phyloP scores from a whole-genome alignment of 2,329 filamentous ascomycete genomes.

The Colletotrichum liriopes region DNA sequence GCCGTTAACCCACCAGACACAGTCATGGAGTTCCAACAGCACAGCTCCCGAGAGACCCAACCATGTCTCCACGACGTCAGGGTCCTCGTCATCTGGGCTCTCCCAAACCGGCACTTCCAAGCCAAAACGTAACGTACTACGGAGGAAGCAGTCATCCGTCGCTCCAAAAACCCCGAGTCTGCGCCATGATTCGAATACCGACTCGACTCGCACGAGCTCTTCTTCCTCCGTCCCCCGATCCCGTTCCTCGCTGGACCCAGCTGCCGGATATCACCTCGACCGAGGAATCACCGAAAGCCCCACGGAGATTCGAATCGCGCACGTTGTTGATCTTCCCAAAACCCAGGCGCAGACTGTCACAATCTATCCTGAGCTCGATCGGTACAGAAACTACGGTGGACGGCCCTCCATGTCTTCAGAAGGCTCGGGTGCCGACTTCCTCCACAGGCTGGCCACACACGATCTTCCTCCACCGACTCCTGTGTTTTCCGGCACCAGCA shows the following conservation, averaged over 20 bases:
- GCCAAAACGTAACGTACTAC: slow-evolving; percentile 60
- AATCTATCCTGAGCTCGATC: slow-evolving; percentile 74
- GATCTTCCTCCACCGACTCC: slow-evolving; percentile 78
- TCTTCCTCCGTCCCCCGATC: slow-evolving; percentile 61
- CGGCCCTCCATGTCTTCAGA: slow-evolving; percentile 54
- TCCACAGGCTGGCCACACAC: slow-evolving; percentile 73
- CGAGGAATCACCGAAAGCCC: slow-evolving; percentile 61
- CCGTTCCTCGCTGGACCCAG: slow-evolving; percentile 54
- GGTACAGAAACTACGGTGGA: slow-evolving; percentile 66
- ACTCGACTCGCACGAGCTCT: slow-evolving; percentile 57
- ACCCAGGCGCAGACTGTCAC: slow-evolving; percentile 59
- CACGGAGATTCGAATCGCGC: slow-evolving; percentile 59
- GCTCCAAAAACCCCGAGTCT: slow-evolving; percentile 55
- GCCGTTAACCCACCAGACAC: slow-evolving; percentile 60
- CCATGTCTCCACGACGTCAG: slow-evolving; percentile 52
- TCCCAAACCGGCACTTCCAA: slow-evolving; percentile 52
- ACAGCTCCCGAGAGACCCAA: slow-evolving; percentile 53
- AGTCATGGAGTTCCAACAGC: slow-evolving; percentile 58
- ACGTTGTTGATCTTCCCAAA: slow-evolving; percentile 59
- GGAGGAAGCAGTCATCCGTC: slow-evolving; percentile 66
- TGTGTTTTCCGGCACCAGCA: slow-evolving; percentile 72
- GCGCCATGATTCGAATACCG: slow-evolving; percentile 53
- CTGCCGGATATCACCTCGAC: slow-evolving; percentile 56
- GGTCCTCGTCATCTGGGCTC: slow-evolving; percentile 53
- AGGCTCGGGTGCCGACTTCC: slow-evolving; percentile 60